These are phyloP conservation scores for Xerophyta viscosa DNA, from an alignment of 106 monocot genomes.

Conservation along the genomic window DNA sequence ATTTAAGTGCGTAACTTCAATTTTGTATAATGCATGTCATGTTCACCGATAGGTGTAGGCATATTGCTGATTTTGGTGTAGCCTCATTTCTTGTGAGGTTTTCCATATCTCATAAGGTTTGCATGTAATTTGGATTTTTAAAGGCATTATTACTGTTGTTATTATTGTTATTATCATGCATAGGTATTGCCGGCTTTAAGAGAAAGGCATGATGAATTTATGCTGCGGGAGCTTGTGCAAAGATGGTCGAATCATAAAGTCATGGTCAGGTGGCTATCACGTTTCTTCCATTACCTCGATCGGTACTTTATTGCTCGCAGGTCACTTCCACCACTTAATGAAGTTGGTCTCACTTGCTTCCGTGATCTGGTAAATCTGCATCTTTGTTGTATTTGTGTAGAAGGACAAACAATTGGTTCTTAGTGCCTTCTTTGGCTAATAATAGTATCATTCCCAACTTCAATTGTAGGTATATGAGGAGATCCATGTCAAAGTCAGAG, in stretches of 20 bases:
- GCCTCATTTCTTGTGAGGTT: too few species aligned
- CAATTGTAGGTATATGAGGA: slow-evolving; percentile 56
- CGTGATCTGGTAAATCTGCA: slow-evolving; percentile 51
- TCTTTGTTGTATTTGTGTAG: too few species aligned
- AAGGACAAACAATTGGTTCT: too few species aligned
- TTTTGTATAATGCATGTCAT: too few species aligned
- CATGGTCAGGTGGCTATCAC: slow-evolving; percentile 81
- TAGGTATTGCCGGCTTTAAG: slow-evolving; percentile 79
- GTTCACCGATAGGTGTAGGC: too few species aligned
- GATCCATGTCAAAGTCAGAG: slow-evolving; percentile 49
- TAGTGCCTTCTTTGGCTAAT: slow-evolving; percentile 1
- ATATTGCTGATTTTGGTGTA: too few species aligned
- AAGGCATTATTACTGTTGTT: too few species aligned
- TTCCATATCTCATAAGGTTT: too few species aligned
- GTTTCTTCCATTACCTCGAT: slow-evolving; percentile 76
- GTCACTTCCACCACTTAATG: slow-evolving; percentile 60
- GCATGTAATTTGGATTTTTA: too few species aligned
- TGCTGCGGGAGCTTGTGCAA: slow-evolving; percentile 68
- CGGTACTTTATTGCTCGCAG: slow-evolving; percentile 64
- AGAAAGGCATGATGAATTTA: slow-evolving; percentile 81
- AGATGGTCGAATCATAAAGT: slow-evolving; percentile 86
- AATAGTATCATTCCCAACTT: slow-evolving; percentile 2
- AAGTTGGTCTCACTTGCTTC: slow-evolving; percentile 76
- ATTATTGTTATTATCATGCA: too few species aligned
- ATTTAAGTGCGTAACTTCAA: too few species aligned